A percentile compares a stretch with the other conserved stretches of the same genome.
These are phyloP conservation scores for barley (Hordeum vulgare) DNA, from an alignment of 176 grass and related monocot genomes.

Conservation along the genomic window DNA sequence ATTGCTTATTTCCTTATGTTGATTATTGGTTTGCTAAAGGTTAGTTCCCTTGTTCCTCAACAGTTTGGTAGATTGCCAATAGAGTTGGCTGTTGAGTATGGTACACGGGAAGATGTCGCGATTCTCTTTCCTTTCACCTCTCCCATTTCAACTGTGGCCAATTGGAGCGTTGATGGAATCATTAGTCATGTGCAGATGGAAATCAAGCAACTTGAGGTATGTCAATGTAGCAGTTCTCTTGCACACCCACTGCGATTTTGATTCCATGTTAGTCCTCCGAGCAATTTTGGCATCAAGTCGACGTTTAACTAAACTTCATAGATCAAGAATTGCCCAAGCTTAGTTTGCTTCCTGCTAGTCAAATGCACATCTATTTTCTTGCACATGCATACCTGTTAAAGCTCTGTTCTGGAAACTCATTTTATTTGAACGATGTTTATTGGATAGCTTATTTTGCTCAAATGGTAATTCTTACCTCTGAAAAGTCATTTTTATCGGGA, in stretches of 20 bases:
- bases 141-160: neutral
- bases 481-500: neutral
- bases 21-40: neutral
- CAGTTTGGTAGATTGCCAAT: too few species aligned
- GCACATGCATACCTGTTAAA: neutral
- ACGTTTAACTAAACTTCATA: neutral
- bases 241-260: neutral
- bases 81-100: too few species aligned
- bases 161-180: neutral
- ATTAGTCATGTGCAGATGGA: neutral
- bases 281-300: neutral
- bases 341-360: neutral
- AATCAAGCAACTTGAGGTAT: constrained; percentile 22
- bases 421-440: neutral
- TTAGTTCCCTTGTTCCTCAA: too few species aligned
- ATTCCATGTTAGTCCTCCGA: neutral
- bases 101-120: too few species aligned
- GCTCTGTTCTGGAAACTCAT: neutral
- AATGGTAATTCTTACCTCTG: neutral
- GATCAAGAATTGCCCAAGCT: neutral
- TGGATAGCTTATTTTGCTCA: neutral
- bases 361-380: neutral
- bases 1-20: neutral
- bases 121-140: constrained; percentile 22
- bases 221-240: neutral